Conservation (phyloP, 805 yeast species). For the Kazachstania taianensis region DNA sequence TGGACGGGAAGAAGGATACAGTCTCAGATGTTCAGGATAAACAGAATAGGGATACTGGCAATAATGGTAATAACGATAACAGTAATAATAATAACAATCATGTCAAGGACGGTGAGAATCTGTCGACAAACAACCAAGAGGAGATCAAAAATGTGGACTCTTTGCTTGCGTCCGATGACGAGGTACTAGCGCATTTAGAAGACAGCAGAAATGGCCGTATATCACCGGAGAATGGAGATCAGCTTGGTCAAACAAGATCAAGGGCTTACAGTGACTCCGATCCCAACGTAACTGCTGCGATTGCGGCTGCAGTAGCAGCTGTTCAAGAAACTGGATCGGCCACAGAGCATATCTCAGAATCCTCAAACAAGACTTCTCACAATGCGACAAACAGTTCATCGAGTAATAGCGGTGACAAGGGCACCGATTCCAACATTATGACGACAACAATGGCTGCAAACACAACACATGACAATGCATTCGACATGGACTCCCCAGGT, state of each 20-base stretch:
- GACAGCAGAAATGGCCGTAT: neutral
- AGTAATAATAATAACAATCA: neutral
- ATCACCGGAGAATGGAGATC: neutral
- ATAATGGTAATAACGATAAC: neutral
- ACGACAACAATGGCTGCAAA: conserved; percentile 30
- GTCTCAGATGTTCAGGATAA: too few relatives aligned
- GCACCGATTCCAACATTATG: conserved; percentile 22
- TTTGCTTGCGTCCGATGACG: neutral
- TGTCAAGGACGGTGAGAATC: neutral
- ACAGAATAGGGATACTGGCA: neutral
- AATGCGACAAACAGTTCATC: neutral
- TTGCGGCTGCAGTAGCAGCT: conserved; percentile 30
- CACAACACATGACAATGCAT: conserved; percentile 23
- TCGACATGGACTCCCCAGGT: neutral
- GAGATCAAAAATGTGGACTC: too few relatives aligned
- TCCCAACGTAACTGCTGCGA: conserved; percentile 27
- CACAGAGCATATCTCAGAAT: conserved; percentile 5
- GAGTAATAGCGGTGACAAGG: conserved; percentile 6
- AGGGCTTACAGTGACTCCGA: conserved; percentile 13
- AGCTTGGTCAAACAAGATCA: neutral
- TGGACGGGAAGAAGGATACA: neutral
- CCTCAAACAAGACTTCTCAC: neutral
- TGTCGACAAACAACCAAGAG: neutral
- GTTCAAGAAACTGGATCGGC: conserved; percentile 24
- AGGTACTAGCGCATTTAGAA: neutral